Evolutionary conservation across 805 yeast species (phyloP), one percentile per base, ranked within the genome.

Genomic region (Wickerhamiella azymoides): DNA sequence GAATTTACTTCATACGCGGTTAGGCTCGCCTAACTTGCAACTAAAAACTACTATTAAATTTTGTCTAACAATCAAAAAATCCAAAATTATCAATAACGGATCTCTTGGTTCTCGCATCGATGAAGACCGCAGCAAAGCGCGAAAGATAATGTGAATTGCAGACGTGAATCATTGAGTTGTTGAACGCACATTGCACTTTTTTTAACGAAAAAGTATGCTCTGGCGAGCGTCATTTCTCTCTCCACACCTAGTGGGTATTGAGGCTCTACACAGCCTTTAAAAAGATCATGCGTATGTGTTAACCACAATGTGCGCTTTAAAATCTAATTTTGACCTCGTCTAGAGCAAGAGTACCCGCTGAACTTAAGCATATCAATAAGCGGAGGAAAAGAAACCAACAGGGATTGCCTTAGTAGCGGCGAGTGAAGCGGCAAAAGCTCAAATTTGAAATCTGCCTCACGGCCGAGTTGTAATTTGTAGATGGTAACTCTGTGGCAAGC

Each of bases 131-230:
- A 64, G 68, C 68, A 64, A 64, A 63, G 54, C 60, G 67, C 68
- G 68, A 64, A 62, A 63, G 57, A 67, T 64, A 59, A 52, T 62
- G 66, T 63, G 68, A 58, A 55, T 60, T 59, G 62, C 62, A 60
- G 61, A 55, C 60, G 67, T 62, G 66, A 62, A 62, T 65, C 70
- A 65, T 63, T 65, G 66, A 65, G 63, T 63, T 62, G 64, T 65
- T 63, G 68, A 65, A 65, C 69, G 67, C 69, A 65, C 68, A 64
- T 65, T 65, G 69, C 68, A 60, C 68, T 64, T 61, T 60, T 50
- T 58, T 66, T 65, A 60, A 61, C 57, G 65, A 52, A 54, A 54
- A 61, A 62, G 64, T 58, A 62, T 60, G 58, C 63, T 66, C 62
- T 65, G 62, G 59, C 60, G 67, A 62, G 68, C 64, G 67, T 62